Percentiles rank a stretch among this genome's conserved stretches.
Conservation (phyloP, 441 rosid genomes). For the Populus hybrid region DNA sequence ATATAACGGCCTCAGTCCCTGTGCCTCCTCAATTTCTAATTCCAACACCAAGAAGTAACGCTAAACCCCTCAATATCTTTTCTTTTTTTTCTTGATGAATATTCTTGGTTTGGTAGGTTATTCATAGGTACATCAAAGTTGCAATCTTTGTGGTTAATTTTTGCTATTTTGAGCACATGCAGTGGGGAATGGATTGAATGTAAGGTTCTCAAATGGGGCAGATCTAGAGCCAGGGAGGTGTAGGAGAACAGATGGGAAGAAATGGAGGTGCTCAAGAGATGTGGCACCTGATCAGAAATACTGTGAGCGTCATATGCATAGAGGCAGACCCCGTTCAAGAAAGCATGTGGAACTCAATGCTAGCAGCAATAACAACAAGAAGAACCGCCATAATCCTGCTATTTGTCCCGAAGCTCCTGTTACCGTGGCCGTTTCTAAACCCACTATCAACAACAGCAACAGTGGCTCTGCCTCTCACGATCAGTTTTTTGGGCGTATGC, state of each 20-base stretch:
- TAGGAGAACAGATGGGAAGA: conserved; percentile 21
- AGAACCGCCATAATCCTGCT: conserved; percentile 20
- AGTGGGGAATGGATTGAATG: neutral
- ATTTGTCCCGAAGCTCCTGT: conserved; percentile 2
- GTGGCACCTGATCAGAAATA: conserved; percentile 22
- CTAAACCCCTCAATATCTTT: neutral
- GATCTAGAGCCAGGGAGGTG: conserved; percentile 21
- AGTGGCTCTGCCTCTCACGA: neutral
- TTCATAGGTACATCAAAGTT: neutral
- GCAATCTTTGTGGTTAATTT: conserved; percentile 1
- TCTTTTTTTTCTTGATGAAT: neutral
- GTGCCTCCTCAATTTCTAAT: conserved; percentile 14
- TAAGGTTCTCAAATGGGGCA: conserved; percentile 7
- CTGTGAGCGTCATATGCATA: conserved; percentile 24
- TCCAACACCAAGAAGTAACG: neutral
- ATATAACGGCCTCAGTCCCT: conserved; percentile 16
- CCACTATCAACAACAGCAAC: neutral
- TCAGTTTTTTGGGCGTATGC: neutral
- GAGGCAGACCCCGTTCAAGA: conserved; percentile 27
- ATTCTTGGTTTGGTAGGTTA: neutral
- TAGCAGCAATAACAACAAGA: conserved; percentile 23
- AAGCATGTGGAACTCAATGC: conserved; percentile 53
- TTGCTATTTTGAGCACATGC: neutral
- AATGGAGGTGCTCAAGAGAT: conserved; percentile 24
- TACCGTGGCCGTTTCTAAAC: neutral